Percentiles rank a stretch among this genome's conserved stretches.
Conservation (phyloP, 768 basidiomycete genomes). For the Mycena pura region DNA sequence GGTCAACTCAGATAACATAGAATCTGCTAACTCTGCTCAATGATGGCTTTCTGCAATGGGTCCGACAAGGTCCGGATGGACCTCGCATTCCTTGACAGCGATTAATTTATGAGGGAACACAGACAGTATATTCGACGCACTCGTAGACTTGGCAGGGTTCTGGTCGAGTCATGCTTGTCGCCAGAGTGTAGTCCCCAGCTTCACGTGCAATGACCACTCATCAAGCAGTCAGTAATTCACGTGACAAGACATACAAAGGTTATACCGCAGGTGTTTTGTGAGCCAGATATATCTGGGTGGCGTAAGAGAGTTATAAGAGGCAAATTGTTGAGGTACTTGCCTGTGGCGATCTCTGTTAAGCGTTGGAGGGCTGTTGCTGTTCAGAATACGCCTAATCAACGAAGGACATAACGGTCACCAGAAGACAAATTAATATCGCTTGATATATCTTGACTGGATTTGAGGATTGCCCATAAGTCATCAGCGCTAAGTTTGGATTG, state of each 20-base stretch:
- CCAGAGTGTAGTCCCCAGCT: slow-evolving; percentile 73
- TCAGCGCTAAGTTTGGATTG: slow-evolving; percentile 64
- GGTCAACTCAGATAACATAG: neutral
- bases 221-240: neutral
- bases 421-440: slow-evolving; percentile 74
- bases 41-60: slow-evolving; percentile 70
- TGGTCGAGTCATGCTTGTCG: slow-evolving; percentile 67
- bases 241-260: neutral
- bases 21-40: slow-evolving; percentile 61
- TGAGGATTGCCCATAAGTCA: slow-evolving; percentile 72
- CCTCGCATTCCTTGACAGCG: slow-evolving; percentile 56
- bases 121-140: slow-evolving; percentile 44
- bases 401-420: slow-evolving; percentile 40
- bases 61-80: slow-evolving; percentile 64
- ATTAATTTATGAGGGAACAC: slow-evolving; percentile 7
- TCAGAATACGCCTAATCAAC: slow-evolving; percentile 1
- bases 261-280: slow-evolving; percentile 66
- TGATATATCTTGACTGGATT: slow-evolving; percentile 78
- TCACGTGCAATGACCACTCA: slow-evolving; percentile 71
- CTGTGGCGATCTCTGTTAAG: slow-evolving; percentile 74
- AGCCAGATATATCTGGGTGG: slow-evolving; percentile 64
- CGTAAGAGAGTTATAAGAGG: slow-evolving; percentile 4
- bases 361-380: slow-evolving; percentile 59
- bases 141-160: slow-evolving; percentile 72
- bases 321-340: slow-evolving; percentile 39